Evolutionary conservation across 176 grass and related monocot genomes (phyloP).

Genomic region (Miscanthus lutarioriparius): DNA sequence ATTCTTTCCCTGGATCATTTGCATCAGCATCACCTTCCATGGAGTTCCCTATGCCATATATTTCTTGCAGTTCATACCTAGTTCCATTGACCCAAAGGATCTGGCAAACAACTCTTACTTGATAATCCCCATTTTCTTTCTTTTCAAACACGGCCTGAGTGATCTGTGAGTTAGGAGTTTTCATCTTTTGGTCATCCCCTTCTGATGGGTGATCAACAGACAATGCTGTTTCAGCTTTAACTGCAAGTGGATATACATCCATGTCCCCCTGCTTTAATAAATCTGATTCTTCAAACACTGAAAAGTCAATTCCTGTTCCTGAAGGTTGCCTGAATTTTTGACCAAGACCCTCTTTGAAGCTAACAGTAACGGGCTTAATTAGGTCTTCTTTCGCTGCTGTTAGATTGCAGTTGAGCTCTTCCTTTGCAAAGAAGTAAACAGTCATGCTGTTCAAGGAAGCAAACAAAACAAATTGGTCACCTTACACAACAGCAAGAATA

Average conservation of each 20-base stretch:
- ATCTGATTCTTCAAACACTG: slow-evolving; percentile 65
- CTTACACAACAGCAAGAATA: slow-evolving; percentile 2
- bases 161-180: slow-evolving; percentile 84
- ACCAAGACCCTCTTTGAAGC: slow-evolving; percentile 86
- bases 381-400: slow-evolving; percentile 60
- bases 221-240: slow-evolving; percentile 87
- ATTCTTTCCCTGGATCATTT: slow-evolving; percentile 96
- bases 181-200: slow-evolving; percentile 57
- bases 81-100: slow-evolving; percentile 89
- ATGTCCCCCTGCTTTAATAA: slow-evolving; percentile 61
- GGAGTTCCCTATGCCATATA: slow-evolving; percentile 96
- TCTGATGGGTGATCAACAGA: slow-evolving; percentile 39
- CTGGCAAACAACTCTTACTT: slow-evolving; percentile 81
- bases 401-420: slow-evolving; percentile 75
- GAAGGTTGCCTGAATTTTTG: slow-evolving; percentile 93
- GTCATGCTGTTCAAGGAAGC: slow-evolving; percentile 78
- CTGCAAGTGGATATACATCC: slow-evolving; percentile 81
- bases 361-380: slow-evolving; percentile 72
- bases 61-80: slow-evolving; percentile 94
- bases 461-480: slow-evolving; percentile 31
- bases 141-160: slow-evolving; percentile 94
- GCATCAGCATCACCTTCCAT: slow-evolving; percentile 77
- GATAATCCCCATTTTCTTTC: slow-evolving; percentile 78
- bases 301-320: slow-evolving; percentile 89
- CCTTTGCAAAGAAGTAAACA: slow-evolving; percentile 93